Evolutionary conservation across 75 land plant species (phyloP).

Genomic region (Adiantum capillusveneris): DNA sequence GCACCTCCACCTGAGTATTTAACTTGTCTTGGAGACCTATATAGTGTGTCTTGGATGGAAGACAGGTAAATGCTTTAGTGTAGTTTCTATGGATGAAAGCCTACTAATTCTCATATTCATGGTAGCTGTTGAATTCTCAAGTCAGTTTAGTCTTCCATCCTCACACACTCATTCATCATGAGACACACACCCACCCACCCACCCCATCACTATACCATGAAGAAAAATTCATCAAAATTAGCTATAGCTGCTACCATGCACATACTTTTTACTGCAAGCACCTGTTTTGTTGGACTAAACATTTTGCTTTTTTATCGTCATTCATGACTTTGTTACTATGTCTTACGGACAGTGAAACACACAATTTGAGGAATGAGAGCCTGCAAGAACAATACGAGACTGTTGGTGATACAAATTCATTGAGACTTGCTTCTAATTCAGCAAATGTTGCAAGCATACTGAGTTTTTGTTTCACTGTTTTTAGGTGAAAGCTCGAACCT

Average conservation of each 20-base stretch:
- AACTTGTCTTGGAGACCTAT: constrained; percentile 94
- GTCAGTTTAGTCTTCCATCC: neutral
- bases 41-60: constrained; percentile 99
- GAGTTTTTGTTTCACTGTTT: too few species aligned
- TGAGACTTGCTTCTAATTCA: too few species aligned
- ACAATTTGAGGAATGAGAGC: constrained; percentile 27
- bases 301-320: neutral
- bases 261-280: neutral
- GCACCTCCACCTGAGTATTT: constrained; percentile 79
- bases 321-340: neutral
- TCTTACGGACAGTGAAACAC: constrained; percentile 24
- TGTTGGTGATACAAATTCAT: constrained; percentile 16
- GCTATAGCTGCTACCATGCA: too few species aligned
- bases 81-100: too few species aligned
- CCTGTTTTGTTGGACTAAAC: neutral
- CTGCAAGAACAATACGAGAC: constrained; percentile 29
- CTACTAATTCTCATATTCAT: constrained; percentile 22
- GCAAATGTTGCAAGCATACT: too few species aligned
- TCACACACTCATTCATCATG: too few species aligned
- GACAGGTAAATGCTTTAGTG: constrained; percentile 44
- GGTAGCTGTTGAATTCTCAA: neutral
- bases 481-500: constrained; percentile 73
- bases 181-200: too few species aligned
- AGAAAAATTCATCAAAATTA: too few species aligned
- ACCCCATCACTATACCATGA: too few species aligned